Evolutionary conservation across 2,329 filamentous ascomycete species (phyloP), one percentile per base, ranked within the genome.

Genomic region (Fusarium transvaalense): DNA sequence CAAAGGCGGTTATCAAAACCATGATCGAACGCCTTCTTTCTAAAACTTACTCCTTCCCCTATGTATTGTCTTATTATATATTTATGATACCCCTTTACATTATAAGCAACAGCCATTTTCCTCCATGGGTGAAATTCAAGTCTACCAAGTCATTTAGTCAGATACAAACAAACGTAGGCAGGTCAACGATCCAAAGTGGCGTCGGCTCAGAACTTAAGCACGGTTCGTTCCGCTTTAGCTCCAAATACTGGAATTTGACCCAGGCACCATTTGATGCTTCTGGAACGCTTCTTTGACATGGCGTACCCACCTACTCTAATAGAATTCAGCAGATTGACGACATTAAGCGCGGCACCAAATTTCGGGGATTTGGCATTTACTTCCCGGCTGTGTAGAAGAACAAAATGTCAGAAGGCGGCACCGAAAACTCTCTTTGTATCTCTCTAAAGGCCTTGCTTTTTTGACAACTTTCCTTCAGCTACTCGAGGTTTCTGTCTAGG

Each of bases 1-100:
- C 9, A 62, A 55, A 12, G 38, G 59, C 13, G 27, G 29, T 27
- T 32, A 47, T 23, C 51, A 50, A 10, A 17, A 23, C 38, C 17
- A 39, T n/a, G 27, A 51, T 14, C 41, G 45, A 15, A n/a, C 43
- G 23, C 43, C 61, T 14, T 64, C 61, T 2, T 64, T 64, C 23
- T 64, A 64, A 23, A 29, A 29, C 13, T 23, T n/a, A 21, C 13
- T 6, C 23, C 10, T 27, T 15, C 6, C n/a, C 35, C 23, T 41
- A 23, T 17, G 29, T 41, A 23, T 31, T 23, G 2, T 27, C n/a
- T 32, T 3, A 42, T n/a, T 32, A 52, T n/a, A 23, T 32, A 42
- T 27, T 15, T 19, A 52, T 52, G 50, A 52, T 52, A 52, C 50
- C 34, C 50, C n/a, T 29, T 42, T 21, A 34, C 25, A 21, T 25